Conservation (phyloP, 441 rosid genomes). For the Adansonia grandidieri region DNA sequence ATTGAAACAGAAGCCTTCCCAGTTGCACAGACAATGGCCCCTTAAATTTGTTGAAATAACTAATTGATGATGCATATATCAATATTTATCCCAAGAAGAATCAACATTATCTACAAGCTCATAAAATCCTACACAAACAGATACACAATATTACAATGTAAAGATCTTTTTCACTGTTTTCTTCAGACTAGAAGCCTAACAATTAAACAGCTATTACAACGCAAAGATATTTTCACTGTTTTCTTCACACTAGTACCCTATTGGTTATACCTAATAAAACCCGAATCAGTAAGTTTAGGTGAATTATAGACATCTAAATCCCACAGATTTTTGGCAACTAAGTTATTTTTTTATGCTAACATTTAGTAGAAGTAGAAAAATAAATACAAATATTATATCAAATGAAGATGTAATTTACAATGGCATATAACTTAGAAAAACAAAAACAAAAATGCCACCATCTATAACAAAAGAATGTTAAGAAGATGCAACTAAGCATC, state of each 20-base stretch:
- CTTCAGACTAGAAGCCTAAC: background rate
- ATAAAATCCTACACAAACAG: constrained; percentile 18
- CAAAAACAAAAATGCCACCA: background rate
- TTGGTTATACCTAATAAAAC: background rate
- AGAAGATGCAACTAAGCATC: background rate
- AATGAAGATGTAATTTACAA: constrained; percentile 4
- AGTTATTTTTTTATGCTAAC: constrained; percentile 10
- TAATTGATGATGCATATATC: background rate
- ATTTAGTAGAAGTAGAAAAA: constrained; percentile 3
- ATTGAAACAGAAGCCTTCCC: constrained; percentile 5
- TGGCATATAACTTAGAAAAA: background rate
- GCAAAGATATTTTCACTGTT: constrained; percentile 5
- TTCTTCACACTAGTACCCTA: background rate
- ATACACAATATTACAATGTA: background rate
- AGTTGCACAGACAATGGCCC: background rate
- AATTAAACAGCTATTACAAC: background rate
- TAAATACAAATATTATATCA: background rate
- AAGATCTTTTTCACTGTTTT: background rate
- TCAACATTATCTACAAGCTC: constrained; percentile 6
- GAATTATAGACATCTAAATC: background rate
- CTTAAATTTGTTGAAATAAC: background rate
- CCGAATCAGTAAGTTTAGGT: background rate
- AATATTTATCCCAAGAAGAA: background rate
- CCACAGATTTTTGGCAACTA: background rate
- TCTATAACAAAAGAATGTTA: constrained; percentile 8